Evolutionary conservation across 441 rosid species (phyloP), one percentile per base, ranked within the genome.

Genomic region (Erysimum cheiri): DNA sequence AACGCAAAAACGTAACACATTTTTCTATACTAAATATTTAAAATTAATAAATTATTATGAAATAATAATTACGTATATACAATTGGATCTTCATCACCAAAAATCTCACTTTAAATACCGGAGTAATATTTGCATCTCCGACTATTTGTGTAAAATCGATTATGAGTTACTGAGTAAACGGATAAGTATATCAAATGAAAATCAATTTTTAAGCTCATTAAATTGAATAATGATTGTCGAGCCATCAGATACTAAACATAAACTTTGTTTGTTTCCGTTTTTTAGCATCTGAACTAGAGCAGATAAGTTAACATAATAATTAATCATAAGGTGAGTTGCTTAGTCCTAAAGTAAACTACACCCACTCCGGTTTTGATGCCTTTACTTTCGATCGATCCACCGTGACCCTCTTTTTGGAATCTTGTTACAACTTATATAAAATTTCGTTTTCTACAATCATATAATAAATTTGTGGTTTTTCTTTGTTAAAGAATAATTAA

Each of bases 401-500:
- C 44, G 67, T 22, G 62, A 43, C 26, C 35, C 32, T 28, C 56
- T 62, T 53, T 36, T 35, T 59, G 66, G 69, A 43, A 24, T 71
- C 61, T 61, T 43, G 41, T 48, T 36, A 19, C 19, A 13, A 48
- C 6, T 5, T 28, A 48, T 37, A 48, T 47, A 37, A 44, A 40
- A 60, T 4, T 29, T 19, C 13, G 33, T 12, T 40, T 14, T 62
- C 22, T 5, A 33, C 7, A 48, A 6, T 6, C 36, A 31, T 66
- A 59, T 14, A 22, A 59, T 50, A 66, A 65, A 50, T 52, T 66
- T 73, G 77, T 65, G 61, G 24, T 58, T 57, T 39, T 65, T 28
- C 54, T 64, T 31, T 65, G 71, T 22, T 22, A 22, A 22, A 22
- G 24, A 22, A 22, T 22, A 22, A 22, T 59, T n/a, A n/a, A n/a